These are phyloP conservation scores for Camelina laxa DNA, from an alignment of 345 rosid genomes.

Conservation along the genomic window DNA sequence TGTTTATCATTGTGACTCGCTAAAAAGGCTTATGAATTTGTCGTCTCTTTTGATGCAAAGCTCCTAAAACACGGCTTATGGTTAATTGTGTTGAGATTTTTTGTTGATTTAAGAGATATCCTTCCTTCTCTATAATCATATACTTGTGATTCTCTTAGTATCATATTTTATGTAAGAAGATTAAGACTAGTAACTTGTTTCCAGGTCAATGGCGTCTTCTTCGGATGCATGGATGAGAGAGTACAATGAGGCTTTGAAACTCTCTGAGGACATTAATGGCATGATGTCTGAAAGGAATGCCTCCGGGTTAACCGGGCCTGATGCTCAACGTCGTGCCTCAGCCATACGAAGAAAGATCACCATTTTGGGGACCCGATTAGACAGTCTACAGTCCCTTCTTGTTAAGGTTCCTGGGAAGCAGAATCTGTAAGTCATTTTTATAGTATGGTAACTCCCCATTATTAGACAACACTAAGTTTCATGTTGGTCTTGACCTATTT, in stretches of 20 bases:
- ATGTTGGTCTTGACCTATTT: conserved; percentile 4
- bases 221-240: conserved; percentile 89
- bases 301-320: conserved; percentile 71
- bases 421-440: conserved; percentile 57
- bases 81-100: not conserved
- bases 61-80: not conserved
- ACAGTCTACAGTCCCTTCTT: conserved; percentile 77
- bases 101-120: conserved; percentile 5
- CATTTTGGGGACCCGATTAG: conserved; percentile 85
- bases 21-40: conserved; percentile 24
- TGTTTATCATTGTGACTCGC: conserved; percentile 2
- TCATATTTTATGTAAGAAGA: not conserved
- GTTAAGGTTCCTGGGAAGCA: conserved; percentile 78
- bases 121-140: not conserved
- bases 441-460: not conserved
- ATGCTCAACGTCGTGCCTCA: conserved; percentile 86
- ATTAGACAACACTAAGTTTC: not conserved
- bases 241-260: conserved; percentile 74
- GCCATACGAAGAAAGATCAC: conserved; percentile 89
- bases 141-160: conserved; percentile 6
- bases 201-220: conserved; percentile 70
- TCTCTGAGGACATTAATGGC: conserved; percentile 79
- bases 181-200: conserved; percentile 13
- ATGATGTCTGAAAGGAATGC: conserved; percentile 82
- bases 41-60: not conserved